A percentile compares a stretch with the other conserved stretches of the same genome.
phyloP scores from a whole-genome alignment of 371 early-diverging fungal species.

The Mucor mucedo region DNA sequence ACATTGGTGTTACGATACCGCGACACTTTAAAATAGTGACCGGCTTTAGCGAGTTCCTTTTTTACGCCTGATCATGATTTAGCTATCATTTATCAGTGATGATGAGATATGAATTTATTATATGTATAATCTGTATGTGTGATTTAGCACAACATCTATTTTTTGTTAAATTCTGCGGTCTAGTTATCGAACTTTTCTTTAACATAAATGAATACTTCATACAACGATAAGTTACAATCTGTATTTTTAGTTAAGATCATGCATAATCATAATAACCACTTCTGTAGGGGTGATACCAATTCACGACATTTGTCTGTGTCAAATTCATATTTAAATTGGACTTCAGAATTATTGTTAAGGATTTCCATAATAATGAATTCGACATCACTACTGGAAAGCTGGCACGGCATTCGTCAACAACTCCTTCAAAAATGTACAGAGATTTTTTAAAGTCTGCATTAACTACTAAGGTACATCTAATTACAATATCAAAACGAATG shows the following conservation, averaged over 20 bases:
- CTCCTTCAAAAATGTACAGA: constrained; percentile 9
- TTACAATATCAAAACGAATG: constrained; percentile 11
- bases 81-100: too few species aligned
- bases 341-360: background rate
- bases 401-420: constrained; percentile 16
- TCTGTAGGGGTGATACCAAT: constrained; percentile 1
- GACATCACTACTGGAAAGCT: constrained; percentile 3
- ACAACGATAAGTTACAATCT: constrained; percentile 13
- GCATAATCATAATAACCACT: constrained; percentile 10
- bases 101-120: too few species aligned
- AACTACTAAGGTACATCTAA: background rate
- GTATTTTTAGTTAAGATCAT: background rate
- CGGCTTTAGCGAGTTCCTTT: too few species aligned
- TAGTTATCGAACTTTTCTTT: constrained; percentile 11
- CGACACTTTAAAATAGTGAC: too few species aligned
- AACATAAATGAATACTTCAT: constrained; percentile 22
- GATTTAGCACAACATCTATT: too few species aligned
- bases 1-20: too few species aligned
- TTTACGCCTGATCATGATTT: too few species aligned
- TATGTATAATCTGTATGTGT: too few species aligned
- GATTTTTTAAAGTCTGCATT: constrained; percentile 1
- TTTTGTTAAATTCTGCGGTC: constrained; percentile 27
- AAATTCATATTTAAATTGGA: background rate
- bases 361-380: background rate
- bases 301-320: background rate